Percentiles rank a stretch among this genome's conserved stretches.
These are phyloP conservation scores for Pyrenophora tritici-repentis DNA, from an alignment of 2,329 filamentous ascomycete species.

Conservation along the genomic window DNA sequence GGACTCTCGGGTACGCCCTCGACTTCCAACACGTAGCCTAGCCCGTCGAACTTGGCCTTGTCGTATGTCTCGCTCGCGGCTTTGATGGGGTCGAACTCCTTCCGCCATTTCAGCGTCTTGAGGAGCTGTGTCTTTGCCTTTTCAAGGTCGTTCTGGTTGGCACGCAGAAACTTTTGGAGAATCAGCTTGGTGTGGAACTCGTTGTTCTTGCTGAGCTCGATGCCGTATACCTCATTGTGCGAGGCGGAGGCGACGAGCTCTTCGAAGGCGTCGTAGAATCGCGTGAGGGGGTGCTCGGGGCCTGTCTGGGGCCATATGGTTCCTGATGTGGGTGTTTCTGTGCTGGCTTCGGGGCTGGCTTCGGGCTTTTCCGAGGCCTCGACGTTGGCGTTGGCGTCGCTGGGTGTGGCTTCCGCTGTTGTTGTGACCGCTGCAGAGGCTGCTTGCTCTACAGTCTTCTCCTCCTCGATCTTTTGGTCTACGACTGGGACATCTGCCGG, in stretches of 20 bases:
- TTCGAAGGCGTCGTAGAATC: constrained; percentile 64
- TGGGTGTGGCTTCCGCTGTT: constrained; percentile 5
- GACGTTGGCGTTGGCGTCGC: background rate
- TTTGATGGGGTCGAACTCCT: constrained; percentile 71
- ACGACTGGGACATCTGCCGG: background rate
- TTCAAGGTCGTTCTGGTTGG: constrained; percentile 76
- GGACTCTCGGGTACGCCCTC: constrained; percentile 58
- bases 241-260: constrained; percentile 61
- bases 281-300: constrained; percentile 53
- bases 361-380: too few species aligned
- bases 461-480: background rate
- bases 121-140: constrained; percentile 78
- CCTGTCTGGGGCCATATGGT: constrained; percentile 45
- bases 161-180: constrained; percentile 90
- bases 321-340: constrained; percentile 14
- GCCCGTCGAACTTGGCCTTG: constrained; percentile 70
- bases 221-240: constrained; percentile 85
- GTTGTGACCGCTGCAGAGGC: background rate
- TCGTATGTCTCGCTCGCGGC: constrained; percentile 67
- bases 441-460: background rate
- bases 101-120: constrained; percentile 82
- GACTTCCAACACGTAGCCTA: constrained; percentile 83
- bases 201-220: constrained; percentile 60
- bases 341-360: background rate
- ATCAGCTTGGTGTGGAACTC: constrained; percentile 81